These are phyloP conservation scores for Exophiala sp. DNA, from an alignment of 2,329 filamentous ascomycete genomes.

Conservation along the genomic window DNA sequence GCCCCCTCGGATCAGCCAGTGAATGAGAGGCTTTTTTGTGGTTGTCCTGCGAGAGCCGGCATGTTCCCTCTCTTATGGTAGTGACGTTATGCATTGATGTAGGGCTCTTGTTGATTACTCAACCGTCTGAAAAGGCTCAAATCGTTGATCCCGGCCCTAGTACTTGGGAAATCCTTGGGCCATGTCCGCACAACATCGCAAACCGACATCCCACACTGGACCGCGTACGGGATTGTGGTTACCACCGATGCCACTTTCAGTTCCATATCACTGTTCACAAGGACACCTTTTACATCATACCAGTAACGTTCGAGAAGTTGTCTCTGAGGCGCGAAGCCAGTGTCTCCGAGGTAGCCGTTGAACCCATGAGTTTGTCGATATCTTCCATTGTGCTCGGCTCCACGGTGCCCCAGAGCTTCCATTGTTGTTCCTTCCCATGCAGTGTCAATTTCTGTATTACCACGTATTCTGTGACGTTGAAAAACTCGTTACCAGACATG, in stretches of 20 bases:
- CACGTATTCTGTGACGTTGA: constrained; percentile 43
- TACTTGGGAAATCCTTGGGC: too few species aligned
- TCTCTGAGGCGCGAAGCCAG: not conserved
- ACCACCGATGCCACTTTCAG: too few species aligned
- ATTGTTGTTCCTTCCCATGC: constrained; percentile 41
- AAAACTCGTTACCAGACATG: not conserved
- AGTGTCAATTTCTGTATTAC: constrained; percentile 48
- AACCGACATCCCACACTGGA: too few species aligned
- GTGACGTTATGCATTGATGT: too few species aligned
- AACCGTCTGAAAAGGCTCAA: too few species aligned
- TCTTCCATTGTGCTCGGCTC: constrained; percentile 20
- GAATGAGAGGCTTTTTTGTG: not conserved
- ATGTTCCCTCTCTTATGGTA: not conserved
- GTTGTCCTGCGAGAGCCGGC: not conserved
- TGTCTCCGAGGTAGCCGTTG: not conserved
- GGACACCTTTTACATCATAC: not conserved
- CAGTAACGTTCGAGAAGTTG: constrained; percentile 1
- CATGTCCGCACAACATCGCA: too few species aligned
- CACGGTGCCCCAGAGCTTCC: constrained; percentile 49
- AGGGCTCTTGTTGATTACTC: too few species aligned
- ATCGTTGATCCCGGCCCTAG: too few species aligned
- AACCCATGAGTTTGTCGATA: constrained; percentile 16
- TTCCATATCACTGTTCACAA: too few species aligned
- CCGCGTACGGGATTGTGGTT: too few species aligned
- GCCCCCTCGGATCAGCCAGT: not conserved